phyloP scores from a whole-genome alignment of 768 basidiomycete species.

The Dioszegia crocea region DNA sequence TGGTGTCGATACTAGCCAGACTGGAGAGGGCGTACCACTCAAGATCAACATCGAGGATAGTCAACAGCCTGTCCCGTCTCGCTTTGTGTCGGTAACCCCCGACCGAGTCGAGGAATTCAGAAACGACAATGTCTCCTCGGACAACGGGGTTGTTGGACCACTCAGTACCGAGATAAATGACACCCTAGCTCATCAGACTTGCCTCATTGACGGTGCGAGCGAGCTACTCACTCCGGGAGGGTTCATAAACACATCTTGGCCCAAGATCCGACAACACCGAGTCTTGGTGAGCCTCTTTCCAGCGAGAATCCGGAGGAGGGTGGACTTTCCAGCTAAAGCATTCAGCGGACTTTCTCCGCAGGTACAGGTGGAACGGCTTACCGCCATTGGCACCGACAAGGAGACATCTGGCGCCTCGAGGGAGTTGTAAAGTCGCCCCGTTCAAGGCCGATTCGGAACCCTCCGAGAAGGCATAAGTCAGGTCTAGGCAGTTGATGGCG shows the following conservation, averaged over 20 bases:
- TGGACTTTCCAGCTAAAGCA: constrained; percentile 77
- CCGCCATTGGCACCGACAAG: constrained; percentile 93
- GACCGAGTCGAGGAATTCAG: constrained; percentile 92
- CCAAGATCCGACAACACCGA: constrained; percentile 67
- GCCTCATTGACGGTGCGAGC: background rate
- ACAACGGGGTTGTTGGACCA: constrained; percentile 99
- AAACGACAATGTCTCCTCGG: constrained; percentile 82
- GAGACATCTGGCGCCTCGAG: constrained; percentile 73
- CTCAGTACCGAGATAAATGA: constrained; percentile 89
- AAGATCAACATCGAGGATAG: constrained; percentile 89
- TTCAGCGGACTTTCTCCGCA: background rate
- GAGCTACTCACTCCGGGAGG: constrained; percentile 56
- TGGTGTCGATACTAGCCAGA: background rate
- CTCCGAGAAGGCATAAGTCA: constrained; percentile 27
- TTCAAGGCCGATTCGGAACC: constrained; percentile 52
- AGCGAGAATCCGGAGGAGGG: constrained; percentile 85
- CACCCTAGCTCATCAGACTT: constrained; percentile 55
- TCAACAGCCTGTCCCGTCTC: constrained; percentile 75
- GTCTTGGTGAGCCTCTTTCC: constrained; percentile 75
- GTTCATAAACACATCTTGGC: constrained; percentile 81
- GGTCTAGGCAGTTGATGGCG: constrained; percentile 31
- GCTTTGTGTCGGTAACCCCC: constrained; percentile 93
- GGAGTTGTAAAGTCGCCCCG: constrained; percentile 64
- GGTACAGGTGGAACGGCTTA: constrained; percentile 50
- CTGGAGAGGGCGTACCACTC: constrained; percentile 56